Percentiles rank a stretch among this genome's conserved stretches.
Conservation (phyloP, 352 stramenopile species). For the Globisporangium nunn region DNA sequence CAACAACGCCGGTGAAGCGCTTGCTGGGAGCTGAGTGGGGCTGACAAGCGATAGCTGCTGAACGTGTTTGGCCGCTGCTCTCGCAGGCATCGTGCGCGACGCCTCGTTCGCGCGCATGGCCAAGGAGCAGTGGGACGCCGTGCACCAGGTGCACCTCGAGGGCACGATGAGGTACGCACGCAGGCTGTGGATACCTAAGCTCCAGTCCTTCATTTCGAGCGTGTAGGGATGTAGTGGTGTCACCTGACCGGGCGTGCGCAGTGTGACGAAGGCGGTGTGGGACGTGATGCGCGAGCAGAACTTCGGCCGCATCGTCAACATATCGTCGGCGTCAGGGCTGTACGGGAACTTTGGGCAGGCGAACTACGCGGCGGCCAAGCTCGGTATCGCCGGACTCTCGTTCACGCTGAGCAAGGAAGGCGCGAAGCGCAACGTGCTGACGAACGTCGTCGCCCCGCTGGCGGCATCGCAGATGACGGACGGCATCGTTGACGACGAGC, state of each 20-base stretch:
- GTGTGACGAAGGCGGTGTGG: conserved; percentile 85
- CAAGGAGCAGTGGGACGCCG: conserved; percentile 82
- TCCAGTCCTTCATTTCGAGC: too few relatives aligned
- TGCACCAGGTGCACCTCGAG: conserved; percentile 80
- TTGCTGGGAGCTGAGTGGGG: too few relatives aligned
- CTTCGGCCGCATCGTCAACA: conserved; percentile 80
- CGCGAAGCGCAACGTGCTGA: conserved; percentile 75
- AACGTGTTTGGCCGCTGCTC: conserved; percentile 61
- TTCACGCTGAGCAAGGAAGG: conserved; percentile 88
- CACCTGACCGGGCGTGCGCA: conserved; percentile 32
- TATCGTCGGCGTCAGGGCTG: conserved; percentile 46
- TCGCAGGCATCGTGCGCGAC: conserved; percentile 91
- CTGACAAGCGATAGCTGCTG: too few relatives aligned
- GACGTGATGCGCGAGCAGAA: conserved; percentile 85
- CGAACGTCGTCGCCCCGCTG: conserved; percentile 84
- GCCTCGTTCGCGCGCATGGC: conserved; percentile 88
- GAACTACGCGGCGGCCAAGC: conserved; percentile 89
- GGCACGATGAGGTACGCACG: conserved; percentile 14
- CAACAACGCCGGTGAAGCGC: not conserved
- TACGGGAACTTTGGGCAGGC: conserved; percentile 90
- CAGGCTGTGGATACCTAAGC: too few relatives aligned
- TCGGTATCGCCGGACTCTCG: conserved; percentile 90
- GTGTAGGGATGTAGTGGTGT: too few relatives aligned
- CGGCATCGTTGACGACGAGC: conserved; percentile 74
- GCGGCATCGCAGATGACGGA: conserved; percentile 86